Conservation (phyloP, 2,329 filamentous ascomycete genomes). For the Nakataea oryzae region DNA sequence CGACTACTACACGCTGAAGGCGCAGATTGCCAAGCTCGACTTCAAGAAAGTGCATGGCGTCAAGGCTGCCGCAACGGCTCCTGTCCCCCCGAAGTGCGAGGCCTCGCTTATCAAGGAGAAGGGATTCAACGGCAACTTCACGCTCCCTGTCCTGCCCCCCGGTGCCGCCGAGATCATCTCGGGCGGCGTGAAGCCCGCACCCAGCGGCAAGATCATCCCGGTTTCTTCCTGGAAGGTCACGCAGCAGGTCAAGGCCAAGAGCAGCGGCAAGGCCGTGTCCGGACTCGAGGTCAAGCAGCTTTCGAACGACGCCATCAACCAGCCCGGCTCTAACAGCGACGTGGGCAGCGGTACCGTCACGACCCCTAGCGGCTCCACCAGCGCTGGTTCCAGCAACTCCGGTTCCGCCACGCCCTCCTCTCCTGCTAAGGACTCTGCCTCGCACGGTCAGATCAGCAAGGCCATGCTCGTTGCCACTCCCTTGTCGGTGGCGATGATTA, state of each 20-base stretch:
- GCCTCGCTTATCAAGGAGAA: slow-evolving; percentile 53
- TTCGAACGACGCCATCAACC: slow-evolving; percentile 32
- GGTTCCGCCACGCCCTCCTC: background rate
- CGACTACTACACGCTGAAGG: slow-evolving; percentile 66
- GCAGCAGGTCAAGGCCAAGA: slow-evolving; percentile 48
- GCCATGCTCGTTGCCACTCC: background rate
- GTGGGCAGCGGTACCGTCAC: background rate
- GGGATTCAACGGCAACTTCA: slow-evolving; percentile 71
- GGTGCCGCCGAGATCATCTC: slow-evolving; percentile 65
- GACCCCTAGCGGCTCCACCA: background rate
- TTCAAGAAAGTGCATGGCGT: slow-evolving; percentile 54
- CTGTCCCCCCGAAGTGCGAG: slow-evolving; percentile 51
- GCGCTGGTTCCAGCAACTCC: background rate
- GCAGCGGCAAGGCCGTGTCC: slow-evolving; percentile 46
- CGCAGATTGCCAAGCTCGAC: slow-evolving; percentile 67
- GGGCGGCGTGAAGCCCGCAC: slow-evolving; percentile 58
- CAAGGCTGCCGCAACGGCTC: slow-evolving; percentile 42
- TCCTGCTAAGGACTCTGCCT: background rate
- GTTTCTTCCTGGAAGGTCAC: slow-evolving; percentile 46
- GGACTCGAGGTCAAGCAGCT: slow-evolving; percentile 37
- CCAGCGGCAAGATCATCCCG: slow-evolving; percentile 52
- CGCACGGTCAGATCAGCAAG: background rate
- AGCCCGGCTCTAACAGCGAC: slow-evolving; percentile 29
- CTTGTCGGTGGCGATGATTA: background rate
- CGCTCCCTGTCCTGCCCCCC: slow-evolving; percentile 56